Evolutionary conservation across 805 yeast species (phyloP), one percentile per base, ranked within the genome.

Genomic region (Starmera amethionina): DNA sequence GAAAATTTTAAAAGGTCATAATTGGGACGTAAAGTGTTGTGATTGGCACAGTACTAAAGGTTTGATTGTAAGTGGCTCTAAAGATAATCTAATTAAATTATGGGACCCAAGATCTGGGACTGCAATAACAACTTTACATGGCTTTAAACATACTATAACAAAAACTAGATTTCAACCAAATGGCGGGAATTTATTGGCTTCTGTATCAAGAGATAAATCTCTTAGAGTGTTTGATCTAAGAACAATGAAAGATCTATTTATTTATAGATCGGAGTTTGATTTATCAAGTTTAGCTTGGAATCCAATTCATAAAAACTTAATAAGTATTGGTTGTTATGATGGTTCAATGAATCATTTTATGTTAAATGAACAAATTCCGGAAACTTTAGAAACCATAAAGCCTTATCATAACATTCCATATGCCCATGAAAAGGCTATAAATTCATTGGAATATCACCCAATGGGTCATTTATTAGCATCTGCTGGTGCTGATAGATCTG

Each of bases 1-100:
- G 56, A 64, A 84, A 37, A 69, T 76, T 0, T 67, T 93, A 40
- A 72, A 78, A 19, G 97, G 97, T 2, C 99, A 93, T 62, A 96
- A 94, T 58, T 93, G 99, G 99, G 99, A 93, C 62, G 97, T 93
- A 18, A 93, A 93, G 57, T 78, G 89, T 40, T 85, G 94, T 40
- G 97, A 93, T 60, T 93, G 99, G 99, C 99, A 93, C 60, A 85
- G 95, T 5, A 69, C 72, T 11, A 64, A 86, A 61, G 96, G 97
- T 0, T 68, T 93, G 25, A 72, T 93, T 38, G 96, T 83, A 0
- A 75, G 89, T 46, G 99, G 97, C 0, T 93, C 97, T 0, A 93
- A 94, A 58, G 99, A 93, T 62, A 94, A 94, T 60, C 65, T 88
- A 49, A 75, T 93, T 37, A 88, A 89, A 62, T 66, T 93, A 22